These are phyloP conservation scores for Neurospora pannonica DNA, from an alignment of 495 filamentous ascomycete species.

Conservation along the genomic window DNA sequence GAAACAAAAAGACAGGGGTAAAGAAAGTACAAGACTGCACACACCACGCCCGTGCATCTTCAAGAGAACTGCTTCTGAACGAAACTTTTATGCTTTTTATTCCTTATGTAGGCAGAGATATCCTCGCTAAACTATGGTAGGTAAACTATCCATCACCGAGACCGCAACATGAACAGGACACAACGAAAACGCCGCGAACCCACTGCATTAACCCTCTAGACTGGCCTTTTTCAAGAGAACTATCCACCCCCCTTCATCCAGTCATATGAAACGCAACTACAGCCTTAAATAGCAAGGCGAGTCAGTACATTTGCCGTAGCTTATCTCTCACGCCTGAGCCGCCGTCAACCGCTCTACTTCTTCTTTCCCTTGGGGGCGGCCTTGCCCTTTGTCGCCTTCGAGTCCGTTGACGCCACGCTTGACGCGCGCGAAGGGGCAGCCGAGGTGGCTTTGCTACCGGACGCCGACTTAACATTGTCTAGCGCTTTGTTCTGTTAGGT, in stretches of 20 bases:
- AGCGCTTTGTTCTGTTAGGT: constrained; percentile 49
- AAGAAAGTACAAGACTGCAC: background rate
- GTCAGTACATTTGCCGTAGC: background rate
- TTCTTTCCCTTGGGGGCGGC: constrained; percentile 41
- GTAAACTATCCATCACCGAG: background rate
- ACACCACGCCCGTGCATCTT: background rate
- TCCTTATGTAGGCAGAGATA: background rate
- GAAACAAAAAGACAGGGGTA: background rate
- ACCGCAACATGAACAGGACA: background rate
- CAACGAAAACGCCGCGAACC: background rate
- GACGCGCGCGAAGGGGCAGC: constrained; percentile 44
- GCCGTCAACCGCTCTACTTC: constrained; percentile 25
- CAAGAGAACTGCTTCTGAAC: background rate
- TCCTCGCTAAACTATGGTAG: background rate
- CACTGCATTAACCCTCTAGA: background rate
- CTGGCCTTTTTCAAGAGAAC: background rate
- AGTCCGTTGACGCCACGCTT: constrained; percentile 40
- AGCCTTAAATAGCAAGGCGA: background rate
- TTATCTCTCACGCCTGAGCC: background rate
- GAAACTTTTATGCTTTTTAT: background rate
- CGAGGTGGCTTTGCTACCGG: constrained; percentile 46
- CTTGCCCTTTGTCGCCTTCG: constrained; percentile 35
- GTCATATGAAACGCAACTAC: background rate
- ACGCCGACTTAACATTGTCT: constrained; percentile 49
- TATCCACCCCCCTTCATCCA: background rate